Evolutionary conservation across 345 rosid species (phyloP), one percentile per base, ranked within the genome.

Genomic region (Eucalyptus regnans): DNA sequence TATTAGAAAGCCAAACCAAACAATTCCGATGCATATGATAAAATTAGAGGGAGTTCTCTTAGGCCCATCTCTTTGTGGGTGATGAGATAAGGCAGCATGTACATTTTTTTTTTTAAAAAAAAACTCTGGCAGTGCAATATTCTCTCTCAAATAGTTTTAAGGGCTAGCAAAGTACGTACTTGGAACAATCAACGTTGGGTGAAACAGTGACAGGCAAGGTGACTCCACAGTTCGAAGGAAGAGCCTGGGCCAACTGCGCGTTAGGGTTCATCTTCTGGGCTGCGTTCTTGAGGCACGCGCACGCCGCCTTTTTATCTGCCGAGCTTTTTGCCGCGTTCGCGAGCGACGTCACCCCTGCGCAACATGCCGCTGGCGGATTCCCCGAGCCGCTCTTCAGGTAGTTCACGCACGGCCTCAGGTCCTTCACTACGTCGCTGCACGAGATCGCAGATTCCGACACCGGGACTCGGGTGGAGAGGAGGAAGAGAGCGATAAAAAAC

Each of bases 351-450:
- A 92, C 96, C 62, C 99, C 99, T 0, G 91, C 58, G 62, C 99
- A 96, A 76, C 97, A 96, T 18, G 91, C 88, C 1, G 93, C 10
- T 0, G 99, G 98, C 7, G 99, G 99, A 22, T 86, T 87, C 58
- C 98, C 97, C 4, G 89, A 90, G 60, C 99, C 99, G 1, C 91
- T 95, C 56, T 84, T 87, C 17, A 96, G 93, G 91, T 96, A 96
- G 84, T 68, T 92, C 88, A 94, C 91, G 56, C 98, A 95, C 23
- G 99, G 99, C 85, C 93, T 94, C 92, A 96, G 91, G 93, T 95
- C 94, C 79, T 92, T 92, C 44, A 91, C 12, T 68, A 96, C 99
- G 46, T 86, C 93, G 76, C 94, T 94, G 88, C 99, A 95, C 12
- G 95, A 90, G 89, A 96, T 92, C 3, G 94, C 91, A 0, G 96